These are phyloP conservation scores for Fusarium cyanostomum DNA, from an alignment of 2,329 filamentous ascomycete genomes.

Conservation along the genomic window DNA sequence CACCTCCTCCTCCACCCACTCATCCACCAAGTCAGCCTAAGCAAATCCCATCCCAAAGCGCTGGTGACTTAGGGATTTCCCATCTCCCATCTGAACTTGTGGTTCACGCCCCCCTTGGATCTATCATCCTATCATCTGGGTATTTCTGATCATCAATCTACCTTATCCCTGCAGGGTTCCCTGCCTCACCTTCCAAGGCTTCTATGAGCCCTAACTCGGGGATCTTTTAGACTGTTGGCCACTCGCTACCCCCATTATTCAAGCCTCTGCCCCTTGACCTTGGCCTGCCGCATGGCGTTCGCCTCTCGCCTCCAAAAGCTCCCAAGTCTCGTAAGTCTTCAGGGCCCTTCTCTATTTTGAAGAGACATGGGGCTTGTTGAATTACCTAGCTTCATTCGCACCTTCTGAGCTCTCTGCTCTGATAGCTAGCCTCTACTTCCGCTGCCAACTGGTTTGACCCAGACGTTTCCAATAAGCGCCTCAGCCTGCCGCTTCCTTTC, in stretches of 20 bases:
- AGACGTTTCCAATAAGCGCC: neutral
- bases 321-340: conserved; percentile 24
- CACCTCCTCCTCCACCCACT: conserved; percentile 36
- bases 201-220: conserved; percentile 37
- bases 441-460: conserved; percentile 6
- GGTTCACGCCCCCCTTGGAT: conserved; percentile 35
- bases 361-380: conserved; percentile 19
- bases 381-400: conserved; percentile 25
- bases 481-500: conserved; percentile 1
- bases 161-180: conserved; percentile 32
- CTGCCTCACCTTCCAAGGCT: conserved; percentile 29
- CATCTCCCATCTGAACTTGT: conserved; percentile 30
- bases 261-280: conserved; percentile 33
- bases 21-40: conserved; percentile 31
- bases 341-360: conserved; percentile 27
- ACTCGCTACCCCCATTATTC: conserved; percentile 32
- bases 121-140: conserved; percentile 33
- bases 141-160: conserved; percentile 29
- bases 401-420: conserved; percentile 18
- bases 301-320: conserved; percentile 32
- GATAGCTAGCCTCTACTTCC: conserved; percentile 18
- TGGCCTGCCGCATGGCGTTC: conserved; percentile 23
- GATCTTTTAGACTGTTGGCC: conserved; percentile 38
- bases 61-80: conserved; percentile 37
- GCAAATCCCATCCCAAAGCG: conserved; percentile 36